Base-by-base conservation (phyloP, 2,329 filamentous ascomycete species). In the Neonectria magnoliae region DNA sequence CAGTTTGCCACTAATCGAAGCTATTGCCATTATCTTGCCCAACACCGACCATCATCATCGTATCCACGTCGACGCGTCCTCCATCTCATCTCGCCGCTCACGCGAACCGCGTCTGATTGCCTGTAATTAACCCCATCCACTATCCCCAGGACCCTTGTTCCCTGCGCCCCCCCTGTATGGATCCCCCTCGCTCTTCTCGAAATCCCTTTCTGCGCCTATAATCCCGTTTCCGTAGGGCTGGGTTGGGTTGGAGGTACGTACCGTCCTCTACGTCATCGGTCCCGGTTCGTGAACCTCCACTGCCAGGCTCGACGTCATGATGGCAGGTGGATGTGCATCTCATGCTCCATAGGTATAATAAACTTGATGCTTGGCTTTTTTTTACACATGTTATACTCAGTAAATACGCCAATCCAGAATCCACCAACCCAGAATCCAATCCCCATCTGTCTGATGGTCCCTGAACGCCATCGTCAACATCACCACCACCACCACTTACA, bases 221-320 rank as follows among this genome's bases (percentile, higher is more conserved):
- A 41, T 9, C 16, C 16, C 38, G n/a, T 18, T 9, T 42, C n/a
- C 38, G 38, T 42, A 42, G 38, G 38, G 38, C 38, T 42, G 38
- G 16, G 7, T 4, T 11, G 4, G 4, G 7, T 16, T 11, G 16
- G n/a, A 29, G 38, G 38, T 42, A 42, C 38, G 38, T 42, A 42
- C 38, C 38, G 6, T 11, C 7, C 4, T 1, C 38, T 42, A 42
- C 38, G 38, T 42, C 38, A 42, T 42, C 38, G 38, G n/a, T 18
- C 38, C 38, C 16, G n/a, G n/a, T 9, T 4, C 38, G 18, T 31
- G 8, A 8, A 4, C 68, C 57, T 70, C 45, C 63, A 53, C 16
- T 29, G 18, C 29, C 41, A 16, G 22, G 29, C 31, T 11, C 54
- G 54, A 36, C 38, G 29, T 42, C 31, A 44, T 56, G 52, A 41